phyloP scores from a whole-genome alignment of 1,284 basidiomycete genomes.

The Apiotrichum domesticum region DNA sequence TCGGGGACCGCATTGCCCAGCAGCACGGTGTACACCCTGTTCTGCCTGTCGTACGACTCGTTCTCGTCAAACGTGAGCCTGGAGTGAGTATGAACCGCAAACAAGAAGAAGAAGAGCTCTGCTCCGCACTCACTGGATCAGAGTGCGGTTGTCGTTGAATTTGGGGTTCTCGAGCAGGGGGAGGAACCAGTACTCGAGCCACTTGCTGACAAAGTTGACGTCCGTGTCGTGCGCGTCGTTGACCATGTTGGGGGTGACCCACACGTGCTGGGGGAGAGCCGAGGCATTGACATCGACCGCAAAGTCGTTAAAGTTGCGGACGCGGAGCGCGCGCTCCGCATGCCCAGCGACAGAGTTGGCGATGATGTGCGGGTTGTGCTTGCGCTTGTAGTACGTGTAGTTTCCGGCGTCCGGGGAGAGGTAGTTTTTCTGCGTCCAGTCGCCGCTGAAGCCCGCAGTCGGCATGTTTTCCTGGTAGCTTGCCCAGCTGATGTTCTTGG shows the following conservation, averaged over 20 bases:
- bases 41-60: constrained; percentile 48
- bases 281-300: constrained; percentile 49
- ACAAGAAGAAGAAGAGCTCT: not conserved
- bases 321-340: constrained; percentile 50
- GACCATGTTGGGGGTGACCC: constrained; percentile 61
- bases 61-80: constrained; percentile 56
- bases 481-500: constrained; percentile 52
- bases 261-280: constrained; percentile 58
- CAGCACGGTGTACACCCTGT: constrained; percentile 46
- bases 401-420: constrained; percentile 42
- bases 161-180: constrained; percentile 52
- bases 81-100: too few relatives aligned
- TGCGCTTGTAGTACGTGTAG: constrained; percentile 51
- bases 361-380: constrained; percentile 58
- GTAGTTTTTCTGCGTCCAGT: constrained; percentile 52
- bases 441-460: constrained; percentile 50
- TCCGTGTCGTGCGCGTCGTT: constrained; percentile 59
- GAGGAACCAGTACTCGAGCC: constrained; percentile 55
- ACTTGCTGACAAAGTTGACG: constrained; percentile 52
- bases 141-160: constrained; percentile 54
- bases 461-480: constrained; percentile 57
- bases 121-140: constrained; percentile 46
- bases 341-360: constrained; percentile 52
- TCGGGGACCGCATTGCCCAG: constrained; percentile 55
- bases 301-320: constrained; percentile 55